Percentiles rank a stretch among this genome's conserved stretches.
phyloP scores from a whole-genome alignment of 495 filamentous ascomycete genomes.

The Bombardia bombarda region DNA sequence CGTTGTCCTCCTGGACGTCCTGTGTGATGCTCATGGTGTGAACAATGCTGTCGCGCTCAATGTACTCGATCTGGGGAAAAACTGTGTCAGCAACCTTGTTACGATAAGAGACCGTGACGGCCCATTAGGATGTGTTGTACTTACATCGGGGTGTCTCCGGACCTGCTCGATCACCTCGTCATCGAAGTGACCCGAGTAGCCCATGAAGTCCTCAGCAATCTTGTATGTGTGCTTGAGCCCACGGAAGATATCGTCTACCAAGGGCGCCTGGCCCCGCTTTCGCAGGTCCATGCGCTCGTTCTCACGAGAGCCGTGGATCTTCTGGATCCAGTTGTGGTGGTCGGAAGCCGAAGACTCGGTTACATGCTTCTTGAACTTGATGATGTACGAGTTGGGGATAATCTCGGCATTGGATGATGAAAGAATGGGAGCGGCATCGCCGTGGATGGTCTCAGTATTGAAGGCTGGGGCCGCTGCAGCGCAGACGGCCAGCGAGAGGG shows the following conservation, averaged over 20 bases:
- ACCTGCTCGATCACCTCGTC: slow-evolving; percentile 88
- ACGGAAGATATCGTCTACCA: slow-evolving; percentile 62
- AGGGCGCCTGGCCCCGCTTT: slow-evolving; percentile 76
- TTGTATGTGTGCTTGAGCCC: slow-evolving; percentile 95
- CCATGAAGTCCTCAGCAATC: slow-evolving; percentile 72
- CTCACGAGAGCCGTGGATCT: slow-evolving; percentile 60
- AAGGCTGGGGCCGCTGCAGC: slow-evolving; percentile 69
- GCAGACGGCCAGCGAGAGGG: slow-evolving; percentile 58
- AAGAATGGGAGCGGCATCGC: slow-evolving; percentile 79
- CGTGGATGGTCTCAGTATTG: slow-evolving; percentile 69
- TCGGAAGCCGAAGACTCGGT: slow-evolving; percentile 51
- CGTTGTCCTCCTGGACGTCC: slow-evolving; percentile 9
- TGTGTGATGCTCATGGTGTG: slow-evolving; percentile 53
- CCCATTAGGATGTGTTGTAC: slow-evolving; percentile 26
- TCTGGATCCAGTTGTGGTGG: slow-evolving; percentile 90
- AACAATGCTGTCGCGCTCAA: slow-evolving; percentile 90
- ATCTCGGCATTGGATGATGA: slow-evolving; percentile 65
- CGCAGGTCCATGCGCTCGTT: slow-evolving; percentile 64
- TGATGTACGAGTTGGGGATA: slow-evolving; percentile 88
- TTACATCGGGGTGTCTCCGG: slow-evolving; percentile 94
- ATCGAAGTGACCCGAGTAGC: slow-evolving; percentile 95
- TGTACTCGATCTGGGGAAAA: slow-evolving; percentile 75
- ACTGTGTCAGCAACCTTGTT: slow-evolving; percentile 6
- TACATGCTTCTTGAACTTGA: slow-evolving; percentile 98
- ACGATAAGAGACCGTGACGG: neutral